Conservation (phyloP, 2,329 filamentous ascomycete genomes). For the Phialophora macrospora region DNA sequence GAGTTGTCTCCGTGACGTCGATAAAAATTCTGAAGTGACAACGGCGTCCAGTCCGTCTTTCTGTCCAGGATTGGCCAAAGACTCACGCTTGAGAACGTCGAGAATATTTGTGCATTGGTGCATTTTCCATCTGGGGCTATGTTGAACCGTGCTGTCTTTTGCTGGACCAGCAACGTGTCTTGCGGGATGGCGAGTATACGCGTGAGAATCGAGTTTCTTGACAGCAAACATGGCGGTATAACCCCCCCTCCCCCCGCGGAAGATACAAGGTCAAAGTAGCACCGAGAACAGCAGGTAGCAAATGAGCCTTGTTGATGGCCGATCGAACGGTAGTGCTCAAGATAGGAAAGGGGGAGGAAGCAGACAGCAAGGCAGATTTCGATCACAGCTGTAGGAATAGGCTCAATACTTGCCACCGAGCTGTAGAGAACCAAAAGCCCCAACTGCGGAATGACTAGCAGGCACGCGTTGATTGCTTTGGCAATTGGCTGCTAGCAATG, state of each 20-base stretch:
- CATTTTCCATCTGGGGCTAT: background rate
- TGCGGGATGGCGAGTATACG: background rate
- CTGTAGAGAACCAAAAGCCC: background rate
- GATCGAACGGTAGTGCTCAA: too few species aligned
- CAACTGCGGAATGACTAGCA: background rate
- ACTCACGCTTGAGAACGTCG: background rate
- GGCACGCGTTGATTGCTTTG: background rate
- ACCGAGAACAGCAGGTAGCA: too few species aligned
- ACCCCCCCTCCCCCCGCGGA: too few species aligned
- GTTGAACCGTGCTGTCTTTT: background rate
- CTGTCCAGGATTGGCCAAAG: background rate
- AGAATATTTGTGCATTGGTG: background rate
- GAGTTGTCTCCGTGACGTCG: too few species aligned
- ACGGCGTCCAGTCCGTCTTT: background rate
- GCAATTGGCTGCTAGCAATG: background rate
- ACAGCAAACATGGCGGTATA: too few species aligned
- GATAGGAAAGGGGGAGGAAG: too few species aligned
- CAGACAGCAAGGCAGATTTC: background rate
- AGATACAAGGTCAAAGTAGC: too few species aligned
- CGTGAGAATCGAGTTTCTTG: too few species aligned
- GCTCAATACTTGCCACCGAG: background rate
- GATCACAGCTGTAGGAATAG: background rate
- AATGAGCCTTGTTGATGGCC: too few species aligned
- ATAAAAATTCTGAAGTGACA: too few species aligned
- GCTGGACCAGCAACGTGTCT: background rate